A percentile compares a stretch with the other conserved stretches of the same genome.
These are phyloP conservation scores for Salix koriyanagi DNA, from an alignment of 345 rosid genomes.

Conservation along the genomic window DNA sequence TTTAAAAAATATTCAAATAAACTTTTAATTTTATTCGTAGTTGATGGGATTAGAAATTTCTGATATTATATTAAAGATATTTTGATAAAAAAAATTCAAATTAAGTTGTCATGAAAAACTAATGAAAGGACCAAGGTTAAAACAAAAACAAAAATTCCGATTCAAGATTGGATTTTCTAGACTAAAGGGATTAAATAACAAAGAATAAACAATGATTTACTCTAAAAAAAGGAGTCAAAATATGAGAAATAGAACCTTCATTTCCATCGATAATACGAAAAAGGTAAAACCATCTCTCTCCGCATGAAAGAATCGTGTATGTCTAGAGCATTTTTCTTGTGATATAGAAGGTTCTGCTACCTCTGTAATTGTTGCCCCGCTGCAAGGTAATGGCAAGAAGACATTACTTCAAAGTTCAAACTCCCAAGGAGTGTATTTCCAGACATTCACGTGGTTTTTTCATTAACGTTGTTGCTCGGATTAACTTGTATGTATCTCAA, in stretches of 20 bases:
- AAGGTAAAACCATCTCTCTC: not conserved
- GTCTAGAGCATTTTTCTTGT: not conserved
- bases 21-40: too few relatives aligned
- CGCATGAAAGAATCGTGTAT: not conserved
- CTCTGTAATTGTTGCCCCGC: not conserved
- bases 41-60: not conserved
- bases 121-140: too few relatives aligned
- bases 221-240: too few relatives aligned
- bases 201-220: too few relatives aligned
- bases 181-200: too few relatives aligned
- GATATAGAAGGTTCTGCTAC: conserved; percentile 10
- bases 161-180: not conserved
- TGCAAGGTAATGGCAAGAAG: not conserved
- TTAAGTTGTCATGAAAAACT: not conserved
- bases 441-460: too few relatives aligned
- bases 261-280: not conserved
- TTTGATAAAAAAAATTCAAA: too few relatives aligned
- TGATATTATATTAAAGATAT: too few relatives aligned
- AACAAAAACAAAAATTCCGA: not conserved
- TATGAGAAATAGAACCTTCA: not conserved
- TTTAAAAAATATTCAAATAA: too few relatives aligned
- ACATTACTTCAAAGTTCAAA: not conserved
- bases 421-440: not conserved
- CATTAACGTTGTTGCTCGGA: fast-evolving
- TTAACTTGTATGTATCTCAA: fast-evolving